A percentile compares a stretch with the other conserved stretches of the same genome.
Conservation (phyloP, 2,329 filamentous ascomycete genomes). For the Dactylellina cionopaga region DNA sequence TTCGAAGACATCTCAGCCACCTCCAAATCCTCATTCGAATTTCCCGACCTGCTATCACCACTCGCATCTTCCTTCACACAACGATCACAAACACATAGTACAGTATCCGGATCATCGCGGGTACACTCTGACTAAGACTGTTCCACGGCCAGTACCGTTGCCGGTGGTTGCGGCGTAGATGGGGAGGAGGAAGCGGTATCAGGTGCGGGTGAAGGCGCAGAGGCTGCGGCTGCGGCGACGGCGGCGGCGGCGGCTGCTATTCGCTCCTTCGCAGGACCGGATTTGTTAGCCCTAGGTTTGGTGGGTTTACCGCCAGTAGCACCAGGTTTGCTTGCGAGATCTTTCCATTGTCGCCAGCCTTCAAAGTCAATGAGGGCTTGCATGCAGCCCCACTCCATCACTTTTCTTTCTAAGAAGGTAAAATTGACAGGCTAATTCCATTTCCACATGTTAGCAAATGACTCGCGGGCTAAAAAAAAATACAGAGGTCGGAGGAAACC, state of each 20-base stretch:
- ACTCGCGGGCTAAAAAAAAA: constrained; percentile 25
- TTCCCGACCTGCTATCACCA: constrained; percentile 5
- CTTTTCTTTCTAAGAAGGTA: constrained; percentile 95
- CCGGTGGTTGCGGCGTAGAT: constrained; percentile 24
- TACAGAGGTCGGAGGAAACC: neutral
- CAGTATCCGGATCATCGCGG: constrained; percentile 19
- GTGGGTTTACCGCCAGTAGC: constrained; percentile 55
- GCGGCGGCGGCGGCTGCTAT: neutral
- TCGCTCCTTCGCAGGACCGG: constrained; percentile 2
- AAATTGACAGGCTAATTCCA: constrained; percentile 85
- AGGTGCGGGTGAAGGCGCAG: neutral
- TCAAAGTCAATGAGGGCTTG: constrained; percentile 98
- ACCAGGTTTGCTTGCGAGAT: constrained; percentile 67
- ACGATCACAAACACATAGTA: constrained; percentile 22
- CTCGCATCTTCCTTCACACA: constrained; percentile 17
- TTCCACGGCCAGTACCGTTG: neutral
- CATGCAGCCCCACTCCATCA: constrained; percentile 99
- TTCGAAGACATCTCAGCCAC: constrained; percentile 2
- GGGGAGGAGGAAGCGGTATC: constrained; percentile 22
- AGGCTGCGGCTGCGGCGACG: neutral
- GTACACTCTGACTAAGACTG: constrained; percentile 46
- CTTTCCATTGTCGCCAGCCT: constrained; percentile 97
- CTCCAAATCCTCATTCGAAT: neutral
- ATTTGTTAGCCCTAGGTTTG: constrained; percentile 15
- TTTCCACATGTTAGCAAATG: constrained; percentile 56